These are phyloP conservation scores for Pichia exigua DNA, from an alignment of 805 yeast species.

Conservation along the genomic window DNA sequence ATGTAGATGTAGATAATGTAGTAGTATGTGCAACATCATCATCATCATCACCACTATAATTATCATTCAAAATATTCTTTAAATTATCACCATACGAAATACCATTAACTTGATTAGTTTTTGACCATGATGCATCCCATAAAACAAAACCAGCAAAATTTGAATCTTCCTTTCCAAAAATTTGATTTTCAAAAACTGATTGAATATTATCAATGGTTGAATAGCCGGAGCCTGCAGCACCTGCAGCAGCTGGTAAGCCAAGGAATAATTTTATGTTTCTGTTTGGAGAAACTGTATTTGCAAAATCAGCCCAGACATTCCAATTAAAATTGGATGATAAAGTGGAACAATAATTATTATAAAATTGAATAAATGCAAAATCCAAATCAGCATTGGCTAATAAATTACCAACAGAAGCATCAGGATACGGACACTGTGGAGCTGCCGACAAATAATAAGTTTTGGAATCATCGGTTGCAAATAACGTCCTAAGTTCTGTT, in stretches of 20 bases:
- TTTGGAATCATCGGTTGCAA: slow-evolving; percentile 38
- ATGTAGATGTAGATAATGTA: not conserved
- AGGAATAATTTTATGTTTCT: slow-evolving; percentile 58
- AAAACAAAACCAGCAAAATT: slow-evolving; percentile 69
- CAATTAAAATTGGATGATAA: slow-evolving; percentile 42
- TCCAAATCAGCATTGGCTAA: slow-evolving; percentile 53
- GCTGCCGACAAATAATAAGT: slow-evolving; percentile 76
- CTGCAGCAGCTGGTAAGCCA: slow-evolving; percentile 57
- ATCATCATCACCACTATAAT: slow-evolving; percentile 1
- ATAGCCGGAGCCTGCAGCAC: slow-evolving; percentile 55
- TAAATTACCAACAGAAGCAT: slow-evolving; percentile 41
- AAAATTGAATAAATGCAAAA: slow-evolving; percentile 80
- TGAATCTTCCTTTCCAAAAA: slow-evolving; percentile 22
- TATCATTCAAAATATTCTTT: slow-evolving; percentile 8
- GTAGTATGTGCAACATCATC: slow-evolving; percentile 1
- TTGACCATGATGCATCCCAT: slow-evolving; percentile 61
- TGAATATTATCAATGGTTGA: slow-evolving; percentile 35
- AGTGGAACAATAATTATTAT: slow-evolving; percentile 72
- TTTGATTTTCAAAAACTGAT: slow-evolving; percentile 25
- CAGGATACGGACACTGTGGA: slow-evolving; percentile 89
- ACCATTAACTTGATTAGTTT: slow-evolving; percentile 11
- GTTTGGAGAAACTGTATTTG: slow-evolving; percentile 54
- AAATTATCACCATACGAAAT: slow-evolving; percentile 10
- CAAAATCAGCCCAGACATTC: slow-evolving; percentile 67
- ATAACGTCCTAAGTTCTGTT: slow-evolving; percentile 35